phyloP scores from a whole-genome alignment of 768 basidiomycete species.

The Dioszegia crocea region DNA sequence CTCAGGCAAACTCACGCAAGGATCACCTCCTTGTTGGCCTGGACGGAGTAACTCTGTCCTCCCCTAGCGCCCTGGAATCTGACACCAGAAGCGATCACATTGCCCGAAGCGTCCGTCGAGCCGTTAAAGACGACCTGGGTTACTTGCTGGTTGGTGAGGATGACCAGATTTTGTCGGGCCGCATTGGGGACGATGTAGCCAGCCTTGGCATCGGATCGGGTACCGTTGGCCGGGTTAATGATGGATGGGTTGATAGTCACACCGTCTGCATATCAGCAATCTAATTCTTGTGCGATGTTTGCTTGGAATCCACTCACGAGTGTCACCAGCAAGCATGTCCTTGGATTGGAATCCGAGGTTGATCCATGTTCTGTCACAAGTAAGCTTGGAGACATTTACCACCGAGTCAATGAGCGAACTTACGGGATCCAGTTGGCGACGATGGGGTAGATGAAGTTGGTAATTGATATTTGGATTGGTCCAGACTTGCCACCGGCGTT shows the following conservation, averaged over 20 bases:
- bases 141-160: constrained; percentile 62
- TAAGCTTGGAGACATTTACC: constrained; percentile 40
- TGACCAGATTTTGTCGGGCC: constrained; percentile 61
- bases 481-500: constrained; percentile 58
- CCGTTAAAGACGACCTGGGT: constrained; percentile 56
- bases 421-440: constrained; percentile 60
- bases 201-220: constrained; percentile 63
- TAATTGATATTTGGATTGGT: constrained; percentile 55
- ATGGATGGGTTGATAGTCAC: constrained; percentile 57
- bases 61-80: constrained; percentile 54
- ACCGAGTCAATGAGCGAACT: constrained; percentile 36
- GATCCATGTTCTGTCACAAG: constrained; percentile 46
- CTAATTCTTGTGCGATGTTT: background rate
- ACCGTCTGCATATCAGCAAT: constrained; percentile 24
- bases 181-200: constrained; percentile 65
- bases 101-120: constrained; percentile 40
- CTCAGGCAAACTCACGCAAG: constrained; percentile 39
- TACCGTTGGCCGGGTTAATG: constrained; percentile 64
- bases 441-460: constrained; percentile 53
- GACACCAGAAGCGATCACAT: constrained; percentile 54
- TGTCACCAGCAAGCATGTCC: constrained; percentile 53
- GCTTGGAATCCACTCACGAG: constrained; percentile 12
- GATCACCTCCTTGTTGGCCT: constrained; percentile 63
- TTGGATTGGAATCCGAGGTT: constrained; percentile 24
- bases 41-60: constrained; percentile 52